phyloP scores from a whole-genome alignment of 2,329 filamentous ascomycete species.

The Claviceps cyperi region DNA sequence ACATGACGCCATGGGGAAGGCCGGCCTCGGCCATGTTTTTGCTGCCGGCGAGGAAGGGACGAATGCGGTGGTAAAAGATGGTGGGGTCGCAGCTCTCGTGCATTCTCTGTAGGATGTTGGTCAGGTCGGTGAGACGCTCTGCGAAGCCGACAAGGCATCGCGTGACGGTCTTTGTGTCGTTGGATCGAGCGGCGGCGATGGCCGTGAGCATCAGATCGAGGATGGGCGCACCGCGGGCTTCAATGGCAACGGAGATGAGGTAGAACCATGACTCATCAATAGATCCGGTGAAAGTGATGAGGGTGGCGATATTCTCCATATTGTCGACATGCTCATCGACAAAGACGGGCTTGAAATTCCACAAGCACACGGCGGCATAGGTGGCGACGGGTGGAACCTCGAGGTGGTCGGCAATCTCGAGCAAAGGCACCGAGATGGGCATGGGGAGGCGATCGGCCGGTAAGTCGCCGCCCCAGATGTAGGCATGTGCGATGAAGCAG shows the following conservation, averaged over 20 bases:
- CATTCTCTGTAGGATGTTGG: conserved; percentile 67
- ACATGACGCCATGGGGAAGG: conserved; percentile 72
- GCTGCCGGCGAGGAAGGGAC: conserved; percentile 89
- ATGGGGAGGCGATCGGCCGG: conserved; percentile 69
- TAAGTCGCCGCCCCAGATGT: conserved; percentile 86
- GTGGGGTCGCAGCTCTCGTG: conserved; percentile 90
- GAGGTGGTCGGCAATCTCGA: conserved; percentile 60
- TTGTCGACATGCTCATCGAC: conserved; percentile 65
- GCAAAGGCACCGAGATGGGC: conserved; percentile 68
- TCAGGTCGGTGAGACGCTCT: conserved; percentile 76
- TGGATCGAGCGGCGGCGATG: conserved; percentile 60
- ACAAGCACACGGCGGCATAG: conserved; percentile 80
- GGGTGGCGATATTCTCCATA: conserved; percentile 74
- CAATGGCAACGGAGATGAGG: conserved; percentile 85
- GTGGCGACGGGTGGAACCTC: conserved; percentile 88
- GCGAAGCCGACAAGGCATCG: conserved; percentile 69
- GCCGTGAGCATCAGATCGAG: conserved; percentile 81
- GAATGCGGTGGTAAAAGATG: conserved; percentile 89
- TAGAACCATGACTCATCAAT: conserved; percentile 99
- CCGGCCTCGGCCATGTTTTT: conserved; percentile 97
- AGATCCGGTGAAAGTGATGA: conserved; percentile 85
- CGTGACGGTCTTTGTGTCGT: conserved; percentile 58
- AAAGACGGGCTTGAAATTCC: conserved; percentile 95
- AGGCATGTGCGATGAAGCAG: conserved; percentile 83
- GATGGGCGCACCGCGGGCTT: conserved; percentile 76